Base-by-base conservation (phyloP, 164 flowering plant species). In the Akebia trifoliata region DNA sequence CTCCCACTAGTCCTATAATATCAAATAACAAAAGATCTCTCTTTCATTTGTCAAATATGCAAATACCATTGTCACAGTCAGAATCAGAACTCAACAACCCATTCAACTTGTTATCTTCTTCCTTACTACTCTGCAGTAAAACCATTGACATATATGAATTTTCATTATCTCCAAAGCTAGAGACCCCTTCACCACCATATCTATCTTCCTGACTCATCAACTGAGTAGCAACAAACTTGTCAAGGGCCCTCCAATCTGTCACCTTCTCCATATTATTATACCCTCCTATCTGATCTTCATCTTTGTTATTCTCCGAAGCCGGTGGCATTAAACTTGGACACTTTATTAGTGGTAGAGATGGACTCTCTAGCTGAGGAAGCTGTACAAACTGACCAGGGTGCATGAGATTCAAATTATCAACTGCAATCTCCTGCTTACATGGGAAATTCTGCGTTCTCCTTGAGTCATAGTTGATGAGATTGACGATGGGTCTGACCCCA, bases 181-280 rank as follows among this genome's bases (percentile, higher is more conserved):
- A 55, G 34, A 34, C 54, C 36, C 72, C 74, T 36, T 55, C 74
- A 30, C 42, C 61, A 31, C 52, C 76, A 60, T 40, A 66, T 50
- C 70, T 58, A 26, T 79, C 79, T 57, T 74, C 88, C n/a, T 90
- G 94, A 56, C 97, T n/a, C n/a, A n/a, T 85, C 77, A 86, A 50
- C 59, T 90, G 97, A 18, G 97, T 86, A 10, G 98, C 98, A 20
- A 89, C 96, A 71, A 92, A 83, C 81, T 78, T 86, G 69, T 92
- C 98, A 8, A 92, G 80, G 8, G 78, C 84, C 57, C 96, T 85
- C 98, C 98, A 92, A 60, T 87, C 96, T 1, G 87, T 81, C 67
- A 86, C 87, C 60, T 77, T 77, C 62, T 74, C 69, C 10, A n/a
- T 54, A 54, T 44, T 60, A 17, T 59, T 61, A 45, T 37, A 36